A percentile compares a stretch with the other conserved stretches of the same genome.
Evolutionary conservation across 352 stramenopile genomes (phyloP).

Genomic region (Halophytophthora batemanensis): DNA sequence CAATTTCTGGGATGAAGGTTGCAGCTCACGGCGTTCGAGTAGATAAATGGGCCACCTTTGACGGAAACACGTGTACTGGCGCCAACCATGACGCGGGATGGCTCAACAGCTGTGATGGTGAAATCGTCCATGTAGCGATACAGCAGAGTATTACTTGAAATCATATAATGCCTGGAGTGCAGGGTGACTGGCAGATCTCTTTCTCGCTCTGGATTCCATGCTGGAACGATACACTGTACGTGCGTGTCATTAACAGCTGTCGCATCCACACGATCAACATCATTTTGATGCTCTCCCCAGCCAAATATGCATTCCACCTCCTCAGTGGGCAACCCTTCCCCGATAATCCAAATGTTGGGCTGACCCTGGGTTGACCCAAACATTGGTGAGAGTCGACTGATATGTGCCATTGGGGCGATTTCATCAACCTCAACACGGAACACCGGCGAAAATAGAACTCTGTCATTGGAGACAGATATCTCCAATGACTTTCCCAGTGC

Average conservation of each 20-base stretch:
- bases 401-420: not conserved
- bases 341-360: conserved; percentile 20
- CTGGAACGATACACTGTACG: conserved; percentile 26
- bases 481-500: conserved; percentile 6
- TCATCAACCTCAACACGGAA: conserved; percentile 2
- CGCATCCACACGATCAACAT: conserved; percentile 1
- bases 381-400: conserved; percentile 22
- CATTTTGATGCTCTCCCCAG: conserved; percentile 21
- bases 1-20: conserved; percentile 9
- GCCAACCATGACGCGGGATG: conserved; percentile 16
- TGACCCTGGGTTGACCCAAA: conserved; percentile 18
- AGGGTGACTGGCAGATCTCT: conserved; percentile 33
- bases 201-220: conserved; percentile 8
- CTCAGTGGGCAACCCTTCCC: conserved; percentile 10
- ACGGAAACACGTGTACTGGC: conserved; percentile 12
- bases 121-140: conserved; percentile 32
- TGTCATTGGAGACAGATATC: conserved; percentile 37
- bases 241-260: conserved; percentile 22
- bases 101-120: conserved; percentile 18
- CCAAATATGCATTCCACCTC: conserved; percentile 35
- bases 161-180: conserved; percentile 8
- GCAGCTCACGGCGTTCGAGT: conserved; percentile 14
- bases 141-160: conserved; percentile 35
- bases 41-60: conserved; percentile 25
- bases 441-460: conserved; percentile 22